Evolutionary conservation across 805 yeast genomes (phyloP), one percentile per base, ranked within the genome.

Genomic region (Candida methanosorbosa): DNA sequence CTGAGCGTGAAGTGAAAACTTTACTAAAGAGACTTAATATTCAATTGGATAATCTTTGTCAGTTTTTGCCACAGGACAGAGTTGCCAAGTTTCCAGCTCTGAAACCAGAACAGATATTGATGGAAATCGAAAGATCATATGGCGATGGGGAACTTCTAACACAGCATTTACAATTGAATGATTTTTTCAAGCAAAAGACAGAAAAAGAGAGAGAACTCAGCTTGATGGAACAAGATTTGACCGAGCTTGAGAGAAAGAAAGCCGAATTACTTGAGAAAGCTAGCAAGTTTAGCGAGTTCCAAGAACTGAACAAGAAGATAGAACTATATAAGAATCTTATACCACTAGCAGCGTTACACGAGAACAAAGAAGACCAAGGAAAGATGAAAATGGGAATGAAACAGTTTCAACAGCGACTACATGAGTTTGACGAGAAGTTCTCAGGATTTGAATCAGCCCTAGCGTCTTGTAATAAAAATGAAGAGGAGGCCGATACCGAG

Each of bases 1-100:
- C 59, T 3, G 85, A 78, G 38, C 42, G 45, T 11, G 51, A 50
- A 5, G 68, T 86, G 4, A 69, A 63, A 38, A 56, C 57, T 4
- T 27, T 68, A 0, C 61, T 81, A 19, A 52, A 57, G 16, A 49
- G 50, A 2, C 68, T 76, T 41, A 82, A 82, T 49, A 81, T 92
- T 39, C 97, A 92, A 50, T 65, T 92, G 37, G 94, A 86, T 52
- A 92, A 90, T 52, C 64, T 90, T 33, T 88, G 97, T 50, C 97
- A 90, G 52, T 92, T 92, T 50, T 62, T 92, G 36, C 95, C 98
- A 0, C 99, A 92, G 53, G 97, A 90, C 48, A 68, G 94, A 39
- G 97, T 92, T 6, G 90, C 94, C 2, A 86, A 84, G 43, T 92
- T 92, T 63, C 94, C 97, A 0, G 72, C 80, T 3, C 61, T 85